These are phyloP conservation scores for Clarireedia hainanense DNA, from an alignment of 2,329 filamentous ascomycete species.

Conservation along the genomic window DNA sequence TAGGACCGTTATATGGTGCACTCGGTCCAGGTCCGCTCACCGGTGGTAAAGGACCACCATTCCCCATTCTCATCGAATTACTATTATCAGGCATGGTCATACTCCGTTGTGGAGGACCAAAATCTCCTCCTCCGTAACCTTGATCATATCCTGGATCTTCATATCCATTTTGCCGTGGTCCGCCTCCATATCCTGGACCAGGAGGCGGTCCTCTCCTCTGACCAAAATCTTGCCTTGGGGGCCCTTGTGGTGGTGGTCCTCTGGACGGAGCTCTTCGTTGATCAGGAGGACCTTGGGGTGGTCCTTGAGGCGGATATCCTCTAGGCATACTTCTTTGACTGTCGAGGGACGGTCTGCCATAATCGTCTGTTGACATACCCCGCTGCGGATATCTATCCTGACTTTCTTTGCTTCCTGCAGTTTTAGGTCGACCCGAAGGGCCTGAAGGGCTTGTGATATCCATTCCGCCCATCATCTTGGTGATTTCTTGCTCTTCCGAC, in stretches of 20 bases:
- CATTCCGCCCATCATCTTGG: constrained; percentile 25
- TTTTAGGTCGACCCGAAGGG: constrained; percentile 14
- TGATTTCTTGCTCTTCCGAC: constrained; percentile 31
- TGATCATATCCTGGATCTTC: constrained; percentile 22
- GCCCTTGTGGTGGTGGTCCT: constrained; percentile 14
- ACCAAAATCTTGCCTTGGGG: constrained; percentile 6
- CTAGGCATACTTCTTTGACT: constrained; percentile 19
- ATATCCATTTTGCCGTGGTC: constrained; percentile 22
- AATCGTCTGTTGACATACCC: constrained; percentile 19
- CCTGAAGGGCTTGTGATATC: constrained; percentile 18
- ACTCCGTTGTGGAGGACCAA: constrained; percentile 47
- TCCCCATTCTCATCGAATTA: constrained; percentile 32
- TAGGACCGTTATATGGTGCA: constrained; percentile 39
- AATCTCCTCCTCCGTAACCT: constrained; percentile 34
- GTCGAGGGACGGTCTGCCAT: constrained; percentile 22
- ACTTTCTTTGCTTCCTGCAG: constrained; percentile 20
- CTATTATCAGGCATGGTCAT: constrained; percentile 51
- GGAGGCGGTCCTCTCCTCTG: constrained; percentile 9
- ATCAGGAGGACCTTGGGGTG: constrained; percentile 18
- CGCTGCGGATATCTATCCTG: constrained; percentile 12
- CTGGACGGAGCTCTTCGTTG: constrained; percentile 17
- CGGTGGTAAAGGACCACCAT: constrained; percentile 22
- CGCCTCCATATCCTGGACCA: constrained; percentile 11
- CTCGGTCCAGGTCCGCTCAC: constrained; percentile 27
- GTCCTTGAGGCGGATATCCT: constrained; percentile 19